phyloP scores from a whole-genome alignment of 148 eudicot species.

The Mesembryanthemum crystallinum region DNA sequence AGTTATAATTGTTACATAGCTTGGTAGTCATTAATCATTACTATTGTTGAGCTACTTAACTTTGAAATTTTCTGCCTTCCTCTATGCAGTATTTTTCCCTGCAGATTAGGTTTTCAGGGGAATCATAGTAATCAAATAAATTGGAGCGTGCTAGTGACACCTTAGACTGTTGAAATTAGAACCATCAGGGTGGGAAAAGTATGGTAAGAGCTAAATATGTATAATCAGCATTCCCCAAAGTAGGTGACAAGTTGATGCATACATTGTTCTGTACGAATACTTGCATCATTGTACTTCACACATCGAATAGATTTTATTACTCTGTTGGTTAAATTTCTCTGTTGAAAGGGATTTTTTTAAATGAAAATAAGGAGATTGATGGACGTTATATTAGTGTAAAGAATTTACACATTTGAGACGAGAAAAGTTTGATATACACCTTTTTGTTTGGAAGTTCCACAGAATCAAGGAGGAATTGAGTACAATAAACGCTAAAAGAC shows the following conservation, averaged over 20 bases:
- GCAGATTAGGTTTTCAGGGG: background rate
- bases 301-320: background rate
- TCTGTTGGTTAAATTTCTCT: background rate
- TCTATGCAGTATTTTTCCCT: background rate
- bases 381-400: background rate
- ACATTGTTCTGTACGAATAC: background rate
- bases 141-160: background rate
- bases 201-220: background rate
- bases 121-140: background rate
- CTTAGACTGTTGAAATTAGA: background rate
- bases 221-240: background rate
- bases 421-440: background rate
- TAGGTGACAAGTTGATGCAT: background rate
- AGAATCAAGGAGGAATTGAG: slow-evolving; percentile 22
- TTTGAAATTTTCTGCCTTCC: background rate
- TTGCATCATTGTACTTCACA: background rate
- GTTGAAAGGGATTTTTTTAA: background rate
- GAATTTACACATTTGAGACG: background rate
- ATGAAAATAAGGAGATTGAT: too few relatives aligned
- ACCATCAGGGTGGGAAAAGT: background rate
- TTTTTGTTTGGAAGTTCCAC: slow-evolving; percentile 11
- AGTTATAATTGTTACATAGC: background rate
- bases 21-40: background rate
- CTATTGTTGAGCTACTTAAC: background rate
- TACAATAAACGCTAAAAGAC: slow-evolving; percentile 5